Conservation (phyloP, 805 yeast species). For the Zygosaccharomyces gambellarensis region DNA sequence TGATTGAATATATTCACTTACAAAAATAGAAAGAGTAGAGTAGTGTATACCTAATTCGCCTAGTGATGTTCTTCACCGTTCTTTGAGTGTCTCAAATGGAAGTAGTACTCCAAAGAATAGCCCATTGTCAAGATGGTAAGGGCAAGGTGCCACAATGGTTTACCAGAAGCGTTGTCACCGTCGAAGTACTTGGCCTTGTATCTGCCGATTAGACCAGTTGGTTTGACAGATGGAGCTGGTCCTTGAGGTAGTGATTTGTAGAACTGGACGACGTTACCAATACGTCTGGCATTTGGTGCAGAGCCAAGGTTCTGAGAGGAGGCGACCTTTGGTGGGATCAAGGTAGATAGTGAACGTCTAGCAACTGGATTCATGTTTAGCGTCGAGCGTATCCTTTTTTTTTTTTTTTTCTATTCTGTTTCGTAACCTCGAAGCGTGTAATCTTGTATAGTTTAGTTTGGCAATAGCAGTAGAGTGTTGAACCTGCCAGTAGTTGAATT, state of each 20-base stretch:
- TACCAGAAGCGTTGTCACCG: conserved; percentile 78
- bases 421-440: too few relatives aligned
- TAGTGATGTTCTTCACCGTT: conserved; percentile 43
- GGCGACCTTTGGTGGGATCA: conserved; percentile 98
- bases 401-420: neutral
- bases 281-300: conserved; percentile 95
- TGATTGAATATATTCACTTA: conserved; percentile 9
- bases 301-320: conserved; percentile 93
- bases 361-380: conserved; percentile 38
- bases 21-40: too few relatives aligned
- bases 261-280: conserved; percentile 90
- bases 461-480: conserved; percentile 1
- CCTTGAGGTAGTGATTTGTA: conserved; percentile 97
- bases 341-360: conserved; percentile 90
- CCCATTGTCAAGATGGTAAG: conserved; percentile 66
- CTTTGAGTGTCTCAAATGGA: conserved; percentile 71
- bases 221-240: conserved; percentile 68
- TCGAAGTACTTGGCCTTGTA: conserved; percentile 84
- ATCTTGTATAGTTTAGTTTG: neutral
- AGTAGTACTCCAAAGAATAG: conserved; percentile 88
- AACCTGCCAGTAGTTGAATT: too few relatives aligned
- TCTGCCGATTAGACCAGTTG: conserved; percentile 63
- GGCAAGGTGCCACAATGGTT: conserved; percentile 76
- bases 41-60: neutral
- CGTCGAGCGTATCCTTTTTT: neutral